These are phyloP conservation scores for Kodamaea leandrae DNA, from an alignment of 805 yeast genomes.

Conservation along the genomic window DNA sequence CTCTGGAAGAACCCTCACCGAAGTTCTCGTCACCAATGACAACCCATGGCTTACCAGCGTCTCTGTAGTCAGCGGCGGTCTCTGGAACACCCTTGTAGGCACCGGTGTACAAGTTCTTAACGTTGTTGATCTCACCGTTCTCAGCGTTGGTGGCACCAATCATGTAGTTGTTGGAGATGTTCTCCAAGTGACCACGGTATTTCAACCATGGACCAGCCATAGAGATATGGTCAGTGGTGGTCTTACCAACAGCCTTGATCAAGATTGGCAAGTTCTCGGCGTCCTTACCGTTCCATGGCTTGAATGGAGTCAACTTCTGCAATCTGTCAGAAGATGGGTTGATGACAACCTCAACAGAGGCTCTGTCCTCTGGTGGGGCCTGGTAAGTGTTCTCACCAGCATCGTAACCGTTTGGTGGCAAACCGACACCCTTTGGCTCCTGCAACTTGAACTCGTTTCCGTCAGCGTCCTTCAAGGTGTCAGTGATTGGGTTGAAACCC, in stretches of 20 bases:
- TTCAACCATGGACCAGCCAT: slow-evolving; percentile 99
- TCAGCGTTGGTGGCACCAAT: slow-evolving; percentile 98
- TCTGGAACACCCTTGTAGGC: slow-evolving; percentile 95
- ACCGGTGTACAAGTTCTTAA: slow-evolving; percentile 89
- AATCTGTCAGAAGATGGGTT: slow-evolving; percentile 93
- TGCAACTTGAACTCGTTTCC: slow-evolving; percentile 88
- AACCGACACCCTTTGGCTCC: slow-evolving; percentile 87
- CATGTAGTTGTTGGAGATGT: slow-evolving; percentile 98
- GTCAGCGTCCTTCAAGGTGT: slow-evolving; percentile 78
- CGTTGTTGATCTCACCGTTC: slow-evolving; percentile 89
- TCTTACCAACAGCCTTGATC: slow-evolving; percentile 95
- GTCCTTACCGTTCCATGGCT: slow-evolving; percentile 96
- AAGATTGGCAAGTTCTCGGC: slow-evolving; percentile 85
- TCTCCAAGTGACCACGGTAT: slow-evolving; percentile 99
- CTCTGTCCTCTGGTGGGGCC: slow-evolving; percentile 91
- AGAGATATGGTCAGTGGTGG: slow-evolving; percentile 98
- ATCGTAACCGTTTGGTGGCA: slow-evolving; percentile 88
- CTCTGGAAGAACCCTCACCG: slow-evolving; percentile 99
- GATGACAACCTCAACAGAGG: slow-evolving; percentile 68
- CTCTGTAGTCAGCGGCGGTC: slow-evolving; percentile 93
- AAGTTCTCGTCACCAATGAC: slow-evolving; percentile 97
- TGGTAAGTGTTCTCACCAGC: slow-evolving; percentile 94
- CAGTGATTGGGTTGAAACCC: slow-evolving; percentile 94
- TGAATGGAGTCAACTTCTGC: slow-evolving; percentile 90
- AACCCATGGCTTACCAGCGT: slow-evolving; percentile 90